These are phyloP conservation scores for Ophiostoma quercus DNA, from an alignment of 2,329 filamentous ascomycete genomes.

Conservation along the genomic window DNA sequence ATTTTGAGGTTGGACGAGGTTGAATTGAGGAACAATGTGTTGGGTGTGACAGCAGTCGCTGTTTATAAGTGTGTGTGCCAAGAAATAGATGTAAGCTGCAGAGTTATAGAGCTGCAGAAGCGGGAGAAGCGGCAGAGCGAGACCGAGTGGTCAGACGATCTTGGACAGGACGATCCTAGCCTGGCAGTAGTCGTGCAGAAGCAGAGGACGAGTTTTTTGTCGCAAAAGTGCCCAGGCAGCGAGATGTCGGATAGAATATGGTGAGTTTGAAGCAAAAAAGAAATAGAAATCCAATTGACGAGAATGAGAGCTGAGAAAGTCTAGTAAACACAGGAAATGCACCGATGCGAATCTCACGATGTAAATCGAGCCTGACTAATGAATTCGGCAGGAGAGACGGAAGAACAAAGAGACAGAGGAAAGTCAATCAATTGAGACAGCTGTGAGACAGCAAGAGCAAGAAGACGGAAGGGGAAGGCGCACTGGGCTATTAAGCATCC, in stretches of 20 bases:
- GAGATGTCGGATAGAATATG: not conserved
- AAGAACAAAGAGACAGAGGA: not conserved
- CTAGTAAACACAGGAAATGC: not conserved
- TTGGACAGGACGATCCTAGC: not conserved
- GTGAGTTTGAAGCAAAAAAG: not conserved
- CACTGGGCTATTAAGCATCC: not conserved
- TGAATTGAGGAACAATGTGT: not conserved
- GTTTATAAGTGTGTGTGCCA: not conserved
- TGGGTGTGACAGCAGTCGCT: not conserved
- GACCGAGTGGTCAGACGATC: conserved; percentile 4
- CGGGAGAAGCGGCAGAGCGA: conserved; percentile 3
- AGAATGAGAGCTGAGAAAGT: not conserved
- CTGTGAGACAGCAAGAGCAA: conserved; percentile 4
- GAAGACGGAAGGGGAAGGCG: not conserved
- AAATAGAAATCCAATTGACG: not conserved
- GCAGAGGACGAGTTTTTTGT: not conserved
- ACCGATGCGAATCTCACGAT: not conserved
- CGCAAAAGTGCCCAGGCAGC: not conserved
- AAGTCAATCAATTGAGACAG: not conserved
- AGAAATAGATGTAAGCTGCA: not conserved
- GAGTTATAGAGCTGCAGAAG: not conserved
- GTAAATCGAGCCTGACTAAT: not conserved
- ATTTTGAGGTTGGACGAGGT: conserved; percentile 14
- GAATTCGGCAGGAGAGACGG: not conserved
- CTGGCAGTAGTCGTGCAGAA: not conserved